phyloP scores from a whole-genome alignment of 129 eudicot genomes.

The Chrysanthemum seticuspe region DNA sequence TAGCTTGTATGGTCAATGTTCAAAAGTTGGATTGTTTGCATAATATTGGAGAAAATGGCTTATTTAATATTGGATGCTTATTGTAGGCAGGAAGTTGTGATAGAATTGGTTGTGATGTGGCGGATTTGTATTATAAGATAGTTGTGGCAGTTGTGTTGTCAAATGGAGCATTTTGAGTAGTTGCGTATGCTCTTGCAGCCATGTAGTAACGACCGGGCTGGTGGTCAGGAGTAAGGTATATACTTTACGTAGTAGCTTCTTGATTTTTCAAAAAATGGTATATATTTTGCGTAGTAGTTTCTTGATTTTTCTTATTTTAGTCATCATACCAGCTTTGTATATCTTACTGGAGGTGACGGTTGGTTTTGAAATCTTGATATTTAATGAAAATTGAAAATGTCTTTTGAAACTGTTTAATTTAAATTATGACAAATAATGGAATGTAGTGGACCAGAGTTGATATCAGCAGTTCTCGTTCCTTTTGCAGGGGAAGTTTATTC shows the following conservation, averaged over 20 bases:
- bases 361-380: slow-evolving; percentile 19
- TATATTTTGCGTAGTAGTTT: too few species aligned
- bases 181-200: slow-evolving; percentile 81
- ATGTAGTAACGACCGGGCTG: slow-evolving; percentile 76
- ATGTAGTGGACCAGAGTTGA: background rate
- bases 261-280: too few species aligned
- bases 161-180: slow-evolving; percentile 53
- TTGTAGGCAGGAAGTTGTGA: slow-evolving; percentile 72
- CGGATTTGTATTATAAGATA: slow-evolving; percentile 58
- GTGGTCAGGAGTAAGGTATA: slow-evolving; percentile 69
- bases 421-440: background rate
- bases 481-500: slow-evolving; percentile 73
- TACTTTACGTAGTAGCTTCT: too few species aligned
- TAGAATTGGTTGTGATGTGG: slow-evolving; percentile 44
- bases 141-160: slow-evolving; percentile 87
- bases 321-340: too few species aligned
- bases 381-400: background rate
- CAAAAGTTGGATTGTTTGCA: too few species aligned
- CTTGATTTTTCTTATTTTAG: too few species aligned
- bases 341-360: too few species aligned
- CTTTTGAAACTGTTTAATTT: background rate
- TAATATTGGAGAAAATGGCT: too few species aligned
- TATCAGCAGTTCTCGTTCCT: background rate
- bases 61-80: too few species aligned
- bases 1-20: too few species aligned